Percentiles rank a stretch among this genome's conserved stretches.
These are phyloP conservation scores for Gnetum montanum DNA, from an alignment of 75 land plant genomes.

Conservation along the genomic window DNA sequence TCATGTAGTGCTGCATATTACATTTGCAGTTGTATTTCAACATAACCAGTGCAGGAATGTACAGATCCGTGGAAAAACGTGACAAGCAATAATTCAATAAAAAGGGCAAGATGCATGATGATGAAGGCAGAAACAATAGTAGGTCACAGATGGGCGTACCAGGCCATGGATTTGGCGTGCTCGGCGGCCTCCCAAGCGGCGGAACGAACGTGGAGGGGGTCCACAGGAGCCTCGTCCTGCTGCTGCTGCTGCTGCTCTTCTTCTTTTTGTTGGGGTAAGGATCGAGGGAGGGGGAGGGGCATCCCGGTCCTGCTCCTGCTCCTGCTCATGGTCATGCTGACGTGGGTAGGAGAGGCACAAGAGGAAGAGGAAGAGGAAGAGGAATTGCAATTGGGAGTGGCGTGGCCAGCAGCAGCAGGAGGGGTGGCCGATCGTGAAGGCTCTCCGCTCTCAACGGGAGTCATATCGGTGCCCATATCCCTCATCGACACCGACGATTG, in stretches of 20 bases:
- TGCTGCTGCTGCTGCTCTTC: neutral
- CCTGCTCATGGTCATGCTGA: conserved; percentile 2
- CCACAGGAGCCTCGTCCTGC: conserved; percentile 18
- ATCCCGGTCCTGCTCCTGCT: no score
- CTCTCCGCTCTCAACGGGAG: conserved; percentile 77
- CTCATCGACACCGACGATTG: conserved; percentile 75
- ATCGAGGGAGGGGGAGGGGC: no score
- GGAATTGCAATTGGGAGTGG: conserved; percentile 63
- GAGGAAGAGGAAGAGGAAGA: conserved; percentile 52
- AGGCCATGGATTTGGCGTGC: conserved; percentile 80
- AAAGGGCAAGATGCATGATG: no score
- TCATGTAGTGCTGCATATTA: no score
- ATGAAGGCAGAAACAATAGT: no score
- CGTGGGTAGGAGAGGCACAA: conserved; percentile 17
- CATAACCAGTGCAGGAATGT: no score
- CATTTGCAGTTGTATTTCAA: no score
- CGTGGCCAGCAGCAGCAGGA: conserved; percentile 32
- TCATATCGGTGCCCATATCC: conserved; percentile 97
- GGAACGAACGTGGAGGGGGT: conserved; percentile 53
- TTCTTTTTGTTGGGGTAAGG: no score
- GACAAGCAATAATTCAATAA: no score
- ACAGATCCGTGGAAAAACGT: no score
- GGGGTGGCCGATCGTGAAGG: conserved; percentile 80
- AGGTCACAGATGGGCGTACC: no score
- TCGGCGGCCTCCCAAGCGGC: conserved; percentile 95